Percentiles rank a stretch among this genome's conserved stretches.
These are phyloP conservation scores for Kwoniella mangroviensis DNA, from an alignment of 768 basidiomycete species.

Conservation along the genomic window DNA sequence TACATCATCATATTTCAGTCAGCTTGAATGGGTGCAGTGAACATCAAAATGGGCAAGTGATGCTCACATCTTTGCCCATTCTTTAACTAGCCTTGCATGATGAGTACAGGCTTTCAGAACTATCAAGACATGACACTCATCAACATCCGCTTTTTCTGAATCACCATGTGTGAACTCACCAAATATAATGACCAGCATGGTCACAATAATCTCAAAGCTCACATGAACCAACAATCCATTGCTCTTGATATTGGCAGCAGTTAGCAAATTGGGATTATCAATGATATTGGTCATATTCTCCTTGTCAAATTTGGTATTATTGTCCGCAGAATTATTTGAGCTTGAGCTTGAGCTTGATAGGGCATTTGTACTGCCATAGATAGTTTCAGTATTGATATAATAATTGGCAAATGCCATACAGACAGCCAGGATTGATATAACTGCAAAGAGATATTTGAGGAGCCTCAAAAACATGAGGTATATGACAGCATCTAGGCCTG, in stretches of 20 bases:
- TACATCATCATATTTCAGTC: background rate
- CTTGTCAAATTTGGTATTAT: background rate
- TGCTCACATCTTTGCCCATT: conserved; percentile 35
- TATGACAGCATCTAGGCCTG: conserved; percentile 86
- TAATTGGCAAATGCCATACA: conserved; percentile 41
- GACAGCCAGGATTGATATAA: conserved; percentile 36
- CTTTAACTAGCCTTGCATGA: conserved; percentile 20
- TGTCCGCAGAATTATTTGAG: background rate
- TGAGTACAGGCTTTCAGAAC: conserved; percentile 23
- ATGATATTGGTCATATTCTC: conserved; percentile 22
- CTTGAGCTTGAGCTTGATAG: conserved; percentile 3
- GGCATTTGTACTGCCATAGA: conserved; percentile 16
- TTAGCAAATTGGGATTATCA: conserved; percentile 61
- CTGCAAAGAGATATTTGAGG: conserved; percentile 62
- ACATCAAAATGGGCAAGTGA: too few relatives aligned
- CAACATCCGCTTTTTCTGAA: background rate
- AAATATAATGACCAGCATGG: conserved; percentile 51
- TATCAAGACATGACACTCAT: background rate
- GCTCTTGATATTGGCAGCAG: conserved; percentile 80
- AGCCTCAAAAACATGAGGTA: conserved; percentile 90
- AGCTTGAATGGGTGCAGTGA: too few relatives aligned
- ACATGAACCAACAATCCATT: conserved; percentile 81
- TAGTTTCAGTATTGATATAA: conserved; percentile 40
- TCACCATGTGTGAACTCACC: conserved; percentile 30
- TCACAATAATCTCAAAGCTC: conserved; percentile 79